These are phyloP conservation scores for Aschersonia sp. DNA, from an alignment of 2,329 filamentous ascomycete species.

Conservation along the genomic window DNA sequence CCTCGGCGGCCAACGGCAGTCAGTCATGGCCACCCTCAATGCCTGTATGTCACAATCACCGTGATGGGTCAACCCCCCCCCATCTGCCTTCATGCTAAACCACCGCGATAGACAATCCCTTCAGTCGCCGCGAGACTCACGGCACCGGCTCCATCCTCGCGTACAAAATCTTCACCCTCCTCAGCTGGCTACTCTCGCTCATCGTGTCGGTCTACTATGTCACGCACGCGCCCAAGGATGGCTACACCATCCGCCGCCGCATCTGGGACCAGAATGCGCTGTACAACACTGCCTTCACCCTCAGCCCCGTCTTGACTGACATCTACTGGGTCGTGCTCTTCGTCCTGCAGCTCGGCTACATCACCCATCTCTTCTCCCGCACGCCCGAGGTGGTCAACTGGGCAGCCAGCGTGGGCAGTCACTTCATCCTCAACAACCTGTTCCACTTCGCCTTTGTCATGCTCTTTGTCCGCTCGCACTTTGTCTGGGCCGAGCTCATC, in stretches of 20 bases:
- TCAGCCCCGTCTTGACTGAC: conserved; percentile 48
- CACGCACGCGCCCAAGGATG: conserved; percentile 48
- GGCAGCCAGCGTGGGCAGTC: conserved; percentile 63
- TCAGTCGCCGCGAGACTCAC: conserved; percentile 55
- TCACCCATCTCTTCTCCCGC: conserved; percentile 60
- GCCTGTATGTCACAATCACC: conserved; percentile 2
- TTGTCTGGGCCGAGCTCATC: conserved; percentile 62
- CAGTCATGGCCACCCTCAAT: conserved; percentile 6
- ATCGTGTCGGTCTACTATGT: conserved; percentile 64
- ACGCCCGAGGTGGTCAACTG: conserved; percentile 48
- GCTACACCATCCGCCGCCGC: conserved; percentile 39
- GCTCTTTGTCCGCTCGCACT: conserved; percentile 66
- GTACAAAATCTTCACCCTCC: conserved; percentile 62
- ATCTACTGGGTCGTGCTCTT: conserved; percentile 74
- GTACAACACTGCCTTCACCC: conserved; percentile 58
- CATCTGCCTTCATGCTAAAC: too few relatives aligned
- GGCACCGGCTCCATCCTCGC: conserved; percentile 44
- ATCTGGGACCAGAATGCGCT: conserved; percentile 64
- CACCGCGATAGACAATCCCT: conserved; percentile 52
- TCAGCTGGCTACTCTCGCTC: conserved; percentile 64
- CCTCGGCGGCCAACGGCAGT: not conserved
- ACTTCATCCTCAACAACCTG: conserved; percentile 79
- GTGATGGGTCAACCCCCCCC: too few relatives aligned
- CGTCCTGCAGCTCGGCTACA: conserved; percentile 61
- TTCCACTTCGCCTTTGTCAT: conserved; percentile 71